Evolutionary conservation across 331 rosid species (phyloP), one percentile per base, ranked within the genome.

Genomic region (Rhamnella rubrinervis): DNA sequence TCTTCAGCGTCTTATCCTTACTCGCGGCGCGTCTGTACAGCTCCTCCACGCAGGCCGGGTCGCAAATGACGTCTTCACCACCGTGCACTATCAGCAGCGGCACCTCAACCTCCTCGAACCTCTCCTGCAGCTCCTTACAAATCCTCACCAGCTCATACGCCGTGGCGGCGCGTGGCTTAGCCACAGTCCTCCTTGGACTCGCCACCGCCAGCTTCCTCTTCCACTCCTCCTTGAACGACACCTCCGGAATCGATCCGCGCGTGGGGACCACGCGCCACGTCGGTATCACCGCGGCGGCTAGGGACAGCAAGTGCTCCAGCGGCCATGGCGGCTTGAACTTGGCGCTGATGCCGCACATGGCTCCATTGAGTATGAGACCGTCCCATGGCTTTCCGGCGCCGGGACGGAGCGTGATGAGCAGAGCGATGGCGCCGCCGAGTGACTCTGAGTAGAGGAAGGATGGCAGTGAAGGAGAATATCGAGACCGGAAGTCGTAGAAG

Each of bases 241-340:
- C 85, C 0, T 91, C 95, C 21, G 92, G 92, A 0, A 95, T 49
- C 10, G 96, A 89, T 0, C 97, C 96, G 5, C 99, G 95, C 1
- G 97, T 95, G 23, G 99, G 97, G 0, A 95, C 90, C 71, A 95
- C 96, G 67, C 85, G 85, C 99, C 99, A 95, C 13, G 97, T 95
- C 6, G 99, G 99, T 0, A 86, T 52, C 1, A 95, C 26, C 11
- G 93, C 86, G 0, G 96, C 99, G 1, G 69, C 96, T 4, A 87
- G 9, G 16, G 87, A 89, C 2, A 95, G 90, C 8, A 95, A 79
- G 76, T 91, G 97, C 75, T 91, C 99, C 15, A 95, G 69, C 6
- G 99, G 97, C 99, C 99, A 95, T 35, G 96, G 97, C 15, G 99
- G 99, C 67, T 91, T 95, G 89, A 95, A 83, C 82, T 91, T 91